Percentiles rank a stretch among this genome's conserved stretches.
Evolutionary conservation across 352 stramenopile species (phyloP).

Genomic region (Pythium grandisporangium): DNA sequence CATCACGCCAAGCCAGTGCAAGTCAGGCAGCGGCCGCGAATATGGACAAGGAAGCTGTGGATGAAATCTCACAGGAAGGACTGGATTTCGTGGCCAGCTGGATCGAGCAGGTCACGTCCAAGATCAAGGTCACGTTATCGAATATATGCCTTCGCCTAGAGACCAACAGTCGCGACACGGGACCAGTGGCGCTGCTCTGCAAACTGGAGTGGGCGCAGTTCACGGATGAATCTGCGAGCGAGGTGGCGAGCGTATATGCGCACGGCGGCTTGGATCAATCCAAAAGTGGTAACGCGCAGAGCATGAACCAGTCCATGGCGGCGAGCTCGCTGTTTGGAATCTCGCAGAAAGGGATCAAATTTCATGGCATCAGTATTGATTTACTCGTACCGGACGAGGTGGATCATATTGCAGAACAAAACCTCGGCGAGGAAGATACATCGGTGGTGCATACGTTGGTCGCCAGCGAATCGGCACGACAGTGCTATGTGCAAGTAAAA

Average conservation of each 20-base stretch:
- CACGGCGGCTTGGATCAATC: slow-evolving; percentile 7
- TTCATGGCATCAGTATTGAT: slow-evolving; percentile 75
- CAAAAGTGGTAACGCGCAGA: slow-evolving; percentile 7
- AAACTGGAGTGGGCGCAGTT: slow-evolving; percentile 77
- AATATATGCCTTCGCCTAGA: slow-evolving; percentile 79
- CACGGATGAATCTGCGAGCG: slow-evolving; percentile 71
- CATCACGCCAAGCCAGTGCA: no score
- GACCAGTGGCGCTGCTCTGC: slow-evolving; percentile 56
- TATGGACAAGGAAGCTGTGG: slow-evolving; percentile 13
- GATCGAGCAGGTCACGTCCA: slow-evolving; percentile 87
- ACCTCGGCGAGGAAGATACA: slow-evolving; percentile 20
- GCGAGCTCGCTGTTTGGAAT: slow-evolving; percentile 76
- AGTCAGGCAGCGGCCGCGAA: no score
- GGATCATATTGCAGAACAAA: no score
- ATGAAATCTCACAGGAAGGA: slow-evolving; percentile 83
- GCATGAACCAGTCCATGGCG: slow-evolving; percentile 67
- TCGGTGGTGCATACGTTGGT: slow-evolving; percentile 40
- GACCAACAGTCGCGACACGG: slow-evolving; percentile 36
- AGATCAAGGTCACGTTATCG: slow-evolving; percentile 84
- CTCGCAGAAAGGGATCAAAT: slow-evolving; percentile 80
- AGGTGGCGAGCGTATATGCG: slow-evolving; percentile 68
- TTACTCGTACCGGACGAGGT: slow-evolving; percentile 58
- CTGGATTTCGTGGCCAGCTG: slow-evolving; percentile 86
- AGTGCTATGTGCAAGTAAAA: slow-evolving; percentile 82
- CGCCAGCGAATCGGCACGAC: slow-evolving; percentile 43